phyloP scores from a whole-genome alignment of 208 protist species.

The Porcisia hertigi region DNA sequence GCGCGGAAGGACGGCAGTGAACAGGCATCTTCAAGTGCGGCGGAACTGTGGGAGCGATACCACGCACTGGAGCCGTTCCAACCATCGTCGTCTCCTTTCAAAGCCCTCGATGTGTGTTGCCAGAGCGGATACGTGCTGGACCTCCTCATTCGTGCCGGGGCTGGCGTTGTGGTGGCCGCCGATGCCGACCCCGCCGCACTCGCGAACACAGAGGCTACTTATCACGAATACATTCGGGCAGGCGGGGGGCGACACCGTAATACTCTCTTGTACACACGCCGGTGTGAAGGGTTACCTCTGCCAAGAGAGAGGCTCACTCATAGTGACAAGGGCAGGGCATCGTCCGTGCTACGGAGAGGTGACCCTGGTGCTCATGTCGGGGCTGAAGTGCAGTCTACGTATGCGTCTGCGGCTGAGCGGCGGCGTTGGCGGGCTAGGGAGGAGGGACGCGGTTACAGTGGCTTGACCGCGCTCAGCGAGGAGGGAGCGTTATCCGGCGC shows the following conservation, averaged over 20 bases:
- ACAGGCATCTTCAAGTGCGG: neutral
- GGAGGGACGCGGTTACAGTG: conserved; percentile 29
- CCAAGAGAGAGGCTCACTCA: neutral
- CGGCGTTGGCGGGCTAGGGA: conserved; percentile 29
- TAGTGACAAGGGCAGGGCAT: neutral
- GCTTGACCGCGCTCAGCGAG: conserved; percentile 1
- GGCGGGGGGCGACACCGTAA: conserved; percentile 24
- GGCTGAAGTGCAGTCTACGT: conserved; percentile 1
- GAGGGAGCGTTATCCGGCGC: neutral
- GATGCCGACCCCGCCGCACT: conserved; percentile 44
- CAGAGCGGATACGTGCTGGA: conserved; percentile 74
- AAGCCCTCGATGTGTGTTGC: conserved; percentile 69
- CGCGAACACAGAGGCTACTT: conserved; percentile 65
- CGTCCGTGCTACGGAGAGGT: neutral
- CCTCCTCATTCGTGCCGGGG: conserved; percentile 69
- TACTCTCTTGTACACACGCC: conserved; percentile 19
- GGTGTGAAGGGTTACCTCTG: conserved; percentile 27
- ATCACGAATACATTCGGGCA: conserved; percentile 58
- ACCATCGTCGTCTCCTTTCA: conserved; percentile 34
- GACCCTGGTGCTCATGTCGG: neutral
- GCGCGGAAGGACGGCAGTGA: neutral
- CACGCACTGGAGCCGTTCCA: conserved; percentile 49
- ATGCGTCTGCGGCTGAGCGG: conserved; percentile 25
- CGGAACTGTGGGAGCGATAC: conserved; percentile 40
- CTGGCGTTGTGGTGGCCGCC: conserved; percentile 43